Percentiles rank a stretch among this genome's conserved stretches.
Evolutionary conservation across 371 early-diverging fungal species (phyloP).

Genomic region (Sporodiniella umbellata): DNA sequence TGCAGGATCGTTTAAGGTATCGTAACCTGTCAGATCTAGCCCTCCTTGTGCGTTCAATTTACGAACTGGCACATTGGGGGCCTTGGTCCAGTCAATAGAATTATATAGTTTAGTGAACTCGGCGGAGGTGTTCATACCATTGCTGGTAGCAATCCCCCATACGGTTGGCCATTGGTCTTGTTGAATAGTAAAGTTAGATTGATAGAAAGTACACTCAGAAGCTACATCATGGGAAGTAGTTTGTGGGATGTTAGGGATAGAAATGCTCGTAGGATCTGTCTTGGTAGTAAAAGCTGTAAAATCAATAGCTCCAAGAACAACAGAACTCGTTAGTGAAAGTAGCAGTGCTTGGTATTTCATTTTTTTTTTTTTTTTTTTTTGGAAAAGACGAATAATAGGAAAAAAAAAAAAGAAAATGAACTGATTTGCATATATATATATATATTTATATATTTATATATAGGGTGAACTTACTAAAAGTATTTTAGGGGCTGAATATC

Average conservation of each 20-base stretch:
- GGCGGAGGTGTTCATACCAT: conserved; percentile 35
- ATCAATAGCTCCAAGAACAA: conserved; percentile 15
- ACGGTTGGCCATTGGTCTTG: conserved; percentile 32
- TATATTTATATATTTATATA: no score
- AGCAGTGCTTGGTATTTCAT: conserved; percentile 9
- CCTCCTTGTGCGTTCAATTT: conserved; percentile 20
- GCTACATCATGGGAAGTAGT: conserved; percentile 28
- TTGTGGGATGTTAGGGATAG: conserved; percentile 33
- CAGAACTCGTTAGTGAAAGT: conserved; percentile 13
- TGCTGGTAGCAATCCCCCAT: conserved; percentile 37
- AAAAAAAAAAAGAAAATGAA: background rate
- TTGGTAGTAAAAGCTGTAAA: conserved; percentile 13
- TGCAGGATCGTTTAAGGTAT: conserved; percentile 30
- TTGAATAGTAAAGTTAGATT: conserved; percentile 13
- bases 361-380: background rate
- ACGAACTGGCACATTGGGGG: conserved; percentile 29
- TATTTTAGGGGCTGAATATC: background rate
- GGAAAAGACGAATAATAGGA: background rate
- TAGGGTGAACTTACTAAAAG: background rate
- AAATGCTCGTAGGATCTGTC: conserved; percentile 30
- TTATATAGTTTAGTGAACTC: conserved; percentile 36
- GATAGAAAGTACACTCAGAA: conserved; percentile 32
- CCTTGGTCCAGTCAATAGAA: conserved; percentile 39
- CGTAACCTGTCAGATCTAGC: conserved; percentile 33
- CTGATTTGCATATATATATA: no score